Conservation (phyloP, 2,329 filamentous ascomycete species). For the Aspergillus carbonarius region DNA sequence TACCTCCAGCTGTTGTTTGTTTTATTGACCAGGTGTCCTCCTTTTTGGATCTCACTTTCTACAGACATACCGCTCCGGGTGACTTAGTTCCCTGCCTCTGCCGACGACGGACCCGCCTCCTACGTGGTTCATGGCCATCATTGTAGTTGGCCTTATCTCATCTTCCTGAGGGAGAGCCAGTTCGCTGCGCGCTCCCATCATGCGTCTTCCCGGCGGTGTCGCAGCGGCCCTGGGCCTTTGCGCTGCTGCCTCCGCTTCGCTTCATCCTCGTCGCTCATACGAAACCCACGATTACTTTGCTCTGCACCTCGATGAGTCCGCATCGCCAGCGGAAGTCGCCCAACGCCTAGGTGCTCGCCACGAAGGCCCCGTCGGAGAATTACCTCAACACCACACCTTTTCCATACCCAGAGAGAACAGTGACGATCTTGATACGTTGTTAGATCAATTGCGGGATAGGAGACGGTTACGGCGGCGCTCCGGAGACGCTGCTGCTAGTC, state of each 20-base stretch:
- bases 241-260: conserved; percentile 49
- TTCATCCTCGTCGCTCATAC: conserved; percentile 65
- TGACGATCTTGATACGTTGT: conserved; percentile 52
- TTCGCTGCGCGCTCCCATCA: conserved; percentile 9
- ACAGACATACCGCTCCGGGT: not conserved
- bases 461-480: conserved; percentile 60
- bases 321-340: conserved; percentile 67
- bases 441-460: conserved; percentile 55
- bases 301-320: conserved; percentile 70
- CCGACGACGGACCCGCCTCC: not conserved
- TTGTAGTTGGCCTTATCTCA: conserved; percentile 18
- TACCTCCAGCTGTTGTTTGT: not conserved
- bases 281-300: conserved; percentile 88
- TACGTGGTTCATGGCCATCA: conserved; percentile 18
- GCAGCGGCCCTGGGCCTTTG: conserved; percentile 37
- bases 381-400: conserved; percentile 83
- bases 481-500: conserved; percentile 11
- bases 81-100: not conserved
- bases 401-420: conserved; percentile 62
- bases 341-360: conserved; percentile 71
- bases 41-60: not conserved
- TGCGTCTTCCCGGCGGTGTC: conserved; percentile 25
- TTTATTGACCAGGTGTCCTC: not conserved
- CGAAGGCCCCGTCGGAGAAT: conserved; percentile 75
- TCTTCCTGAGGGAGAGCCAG: conserved; percentile 12